These are phyloP conservation scores for Metahyphopichia silvanorum DNA, from an alignment of 805 yeast genomes.

Conservation along the genomic window DNA sequence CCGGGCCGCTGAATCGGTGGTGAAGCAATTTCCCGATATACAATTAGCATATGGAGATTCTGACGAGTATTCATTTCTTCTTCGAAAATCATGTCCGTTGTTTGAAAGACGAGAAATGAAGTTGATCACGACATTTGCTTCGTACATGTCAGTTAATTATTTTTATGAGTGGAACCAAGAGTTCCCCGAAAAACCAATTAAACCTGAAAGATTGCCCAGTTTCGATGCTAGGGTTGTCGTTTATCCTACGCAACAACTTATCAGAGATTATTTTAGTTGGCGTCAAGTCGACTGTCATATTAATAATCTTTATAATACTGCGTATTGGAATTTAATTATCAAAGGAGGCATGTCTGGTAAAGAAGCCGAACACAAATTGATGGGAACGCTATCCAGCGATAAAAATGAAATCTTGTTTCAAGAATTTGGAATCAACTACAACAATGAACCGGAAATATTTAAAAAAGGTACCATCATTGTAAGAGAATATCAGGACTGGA, in stretches of 20 bases:
- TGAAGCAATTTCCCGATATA: slow-evolving; percentile 67
- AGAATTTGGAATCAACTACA: slow-evolving; percentile 82
- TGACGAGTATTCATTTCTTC: slow-evolving; percentile 86
- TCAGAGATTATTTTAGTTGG: slow-evolving; percentile 89
- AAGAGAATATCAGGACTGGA: slow-evolving; percentile 40
- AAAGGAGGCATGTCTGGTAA: slow-evolving; percentile 67
- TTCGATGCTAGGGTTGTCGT: slow-evolving; percentile 90
- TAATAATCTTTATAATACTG: slow-evolving; percentile 88
- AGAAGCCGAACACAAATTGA: slow-evolving; percentile 75
- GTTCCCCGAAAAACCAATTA: slow-evolving; percentile 50
- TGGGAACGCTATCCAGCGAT: slow-evolving; percentile 78
- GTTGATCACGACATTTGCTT: slow-evolving; percentile 75
- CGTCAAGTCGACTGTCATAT: slow-evolving; percentile 96
- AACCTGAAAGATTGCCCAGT: slow-evolving; percentile 62
- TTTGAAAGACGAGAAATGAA: slow-evolving; percentile 85
- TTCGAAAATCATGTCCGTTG: slow-evolving; percentile 58
- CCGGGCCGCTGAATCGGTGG: slow-evolving; percentile 64
- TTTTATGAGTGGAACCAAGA: slow-evolving; percentile 60
- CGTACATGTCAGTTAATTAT: slow-evolving; percentile 77
- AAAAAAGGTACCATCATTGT: slow-evolving; percentile 75
- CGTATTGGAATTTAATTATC: slow-evolving; percentile 82
- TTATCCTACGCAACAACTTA: slow-evolving; percentile 61
- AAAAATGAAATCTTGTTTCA: slow-evolving; percentile 84
- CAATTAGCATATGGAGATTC: slow-evolving; percentile 89
- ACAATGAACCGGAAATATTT: slow-evolving; percentile 83